Percentiles rank a stretch among this genome's conserved stretches.
Conservation (phyloP, 108 stramenopile species). For the Epithemia pelagica region DNA sequence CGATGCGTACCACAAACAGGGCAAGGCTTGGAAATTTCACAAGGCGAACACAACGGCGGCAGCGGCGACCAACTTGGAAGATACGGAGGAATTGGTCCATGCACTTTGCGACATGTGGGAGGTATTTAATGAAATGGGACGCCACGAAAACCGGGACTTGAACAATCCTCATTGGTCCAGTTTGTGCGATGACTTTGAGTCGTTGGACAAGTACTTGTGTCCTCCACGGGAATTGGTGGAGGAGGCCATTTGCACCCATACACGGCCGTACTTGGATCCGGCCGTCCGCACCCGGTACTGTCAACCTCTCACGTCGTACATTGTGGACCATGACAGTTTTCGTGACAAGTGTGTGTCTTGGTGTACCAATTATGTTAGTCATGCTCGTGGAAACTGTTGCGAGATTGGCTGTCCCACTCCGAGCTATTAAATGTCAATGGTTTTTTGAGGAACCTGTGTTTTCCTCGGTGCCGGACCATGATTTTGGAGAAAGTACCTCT, state of each 20-base stretch:
- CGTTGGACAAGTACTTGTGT: not conserved
- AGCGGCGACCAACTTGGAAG: not conserved
- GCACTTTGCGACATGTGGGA: not conserved
- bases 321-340: not conserved
- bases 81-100: not conserved
- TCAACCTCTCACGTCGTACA: not conserved
- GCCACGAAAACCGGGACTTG: not conserved
- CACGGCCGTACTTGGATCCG: not conserved
- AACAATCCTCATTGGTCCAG: not conserved
- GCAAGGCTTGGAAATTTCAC: too few species aligned
- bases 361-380: not conserved
- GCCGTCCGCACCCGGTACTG: not conserved
- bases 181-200: not conserved
- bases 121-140: not conserved
- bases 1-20: too few species aligned
- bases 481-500: too few species aligned
- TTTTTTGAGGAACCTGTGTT: too few species aligned
- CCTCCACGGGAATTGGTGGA: not conserved
- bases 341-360: not conserved
- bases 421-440: not conserved
- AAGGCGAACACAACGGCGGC: too few species aligned
- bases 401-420: not conserved
- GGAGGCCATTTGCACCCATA: not conserved
- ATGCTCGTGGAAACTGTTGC: not conserved
- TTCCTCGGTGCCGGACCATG: too few species aligned